Percentiles rank a stretch among this genome's conserved stretches.
phyloP scores from a whole-genome alignment of 179 eudicot genomes.

The Amaranthus tricolor region DNA sequence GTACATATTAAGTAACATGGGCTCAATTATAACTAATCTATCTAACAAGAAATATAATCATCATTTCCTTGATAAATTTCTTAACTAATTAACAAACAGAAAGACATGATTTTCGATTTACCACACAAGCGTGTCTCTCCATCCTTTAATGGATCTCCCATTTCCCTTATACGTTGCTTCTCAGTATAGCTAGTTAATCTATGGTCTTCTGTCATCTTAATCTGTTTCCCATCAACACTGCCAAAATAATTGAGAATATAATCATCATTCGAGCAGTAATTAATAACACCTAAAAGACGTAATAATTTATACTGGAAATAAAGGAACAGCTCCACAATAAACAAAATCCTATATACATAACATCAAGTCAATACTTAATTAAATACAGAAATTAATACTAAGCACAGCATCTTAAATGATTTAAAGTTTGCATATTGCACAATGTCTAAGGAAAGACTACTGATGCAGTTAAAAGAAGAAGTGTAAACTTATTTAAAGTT shows the following conservation, averaged over 20 bases:
- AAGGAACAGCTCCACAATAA: neutral
- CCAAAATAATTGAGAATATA: conserved; percentile 20
- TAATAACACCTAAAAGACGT: neutral
- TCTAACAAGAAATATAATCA: neutral
- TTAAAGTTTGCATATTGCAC: neutral
- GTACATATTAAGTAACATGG: neutral
- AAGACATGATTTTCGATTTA: conserved; percentile 20
- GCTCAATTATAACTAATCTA: neutral
- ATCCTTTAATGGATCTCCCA: conserved; percentile 79
- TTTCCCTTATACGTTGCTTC: conserved; percentile 74
- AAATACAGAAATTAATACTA: neutral
- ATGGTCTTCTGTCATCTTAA: conserved; percentile 95
- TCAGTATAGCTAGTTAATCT: conserved; percentile 77
- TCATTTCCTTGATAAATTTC: too few species aligned
- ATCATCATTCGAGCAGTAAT: neutral
- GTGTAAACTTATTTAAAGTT: neutral
- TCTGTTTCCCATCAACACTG: conserved; percentile 76
- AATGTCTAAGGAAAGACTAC: too few species aligned
- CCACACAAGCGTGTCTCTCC: conserved; percentile 98
- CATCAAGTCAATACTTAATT: too few species aligned
- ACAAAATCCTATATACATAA: conserved; percentile 3
- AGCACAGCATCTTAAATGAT: neutral
- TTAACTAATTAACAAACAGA: neutral
- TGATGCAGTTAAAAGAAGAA: neutral
- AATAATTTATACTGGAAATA: neutral